Evolutionary conservation across 768 basidiomycete genomes (phyloP), one percentile per base, ranked within the genome.

Genomic region (Psilocybe azurescens): DNA sequence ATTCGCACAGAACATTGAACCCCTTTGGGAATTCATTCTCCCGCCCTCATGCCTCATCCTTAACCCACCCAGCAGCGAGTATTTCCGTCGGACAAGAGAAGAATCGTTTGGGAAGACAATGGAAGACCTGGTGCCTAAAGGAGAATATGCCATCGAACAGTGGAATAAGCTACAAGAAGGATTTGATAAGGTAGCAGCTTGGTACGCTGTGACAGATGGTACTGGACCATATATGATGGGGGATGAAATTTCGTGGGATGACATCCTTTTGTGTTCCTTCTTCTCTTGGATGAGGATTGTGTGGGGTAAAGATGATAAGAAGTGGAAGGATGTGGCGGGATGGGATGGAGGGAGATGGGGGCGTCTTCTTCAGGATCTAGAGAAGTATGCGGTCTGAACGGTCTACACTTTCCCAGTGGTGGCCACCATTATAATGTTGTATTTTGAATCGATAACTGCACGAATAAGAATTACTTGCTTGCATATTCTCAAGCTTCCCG

Each of bases 251-350:
- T 73, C 72, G 2, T 81, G 75, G 66, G 70, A 70, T 1, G 81
- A 83, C 61, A 67, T 81, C 14, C 64, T 71, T 3, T 58, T 78
- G 13, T 78, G 69, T 82, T 56, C 82, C 81, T 33, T 52, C n/a
- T 28, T 59, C 2, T n/a, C 52, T 13, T 63, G 67, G 54, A 48
- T 59, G 13, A 58, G 55, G 18, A 62, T 55, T 2, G 32, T 75
- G 1, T 71, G 70, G 59, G 76, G 77, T 10, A 70, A 73, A 20
- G 71, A 77, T 5, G 76, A 76, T 55, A 54, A 62, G 44, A 72
- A 76, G 63, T 82, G 79, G 80, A 70, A 69, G 46, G 67, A 71
- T 18, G 57, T 81, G 32, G 61, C 57, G 53, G 59, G 44, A 7
- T 77, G 72, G 75, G 61, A 78, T 29, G 71, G 53, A 30, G 66